Percentiles rank a stretch among this genome's conserved stretches.
Evolutionary conservation across 2,329 filamentous ascomycete genomes (phyloP).

Genomic region (Neonectria hederae): DNA sequence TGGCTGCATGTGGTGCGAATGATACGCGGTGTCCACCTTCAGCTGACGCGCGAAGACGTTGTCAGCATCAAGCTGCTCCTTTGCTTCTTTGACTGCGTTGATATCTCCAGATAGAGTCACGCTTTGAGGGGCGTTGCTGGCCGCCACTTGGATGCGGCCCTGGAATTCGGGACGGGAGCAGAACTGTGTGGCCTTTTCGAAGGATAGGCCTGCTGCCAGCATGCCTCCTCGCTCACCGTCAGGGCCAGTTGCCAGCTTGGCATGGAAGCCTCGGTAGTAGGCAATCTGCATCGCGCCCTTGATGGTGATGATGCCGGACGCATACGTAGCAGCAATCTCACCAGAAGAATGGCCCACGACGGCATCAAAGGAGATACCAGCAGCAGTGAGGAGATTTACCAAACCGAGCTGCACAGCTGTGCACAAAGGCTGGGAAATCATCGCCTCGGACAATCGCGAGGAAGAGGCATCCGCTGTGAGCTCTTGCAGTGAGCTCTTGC

Average conservation of each 20-base stretch:
- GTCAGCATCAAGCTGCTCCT: constrained; percentile 26
- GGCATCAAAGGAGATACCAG: constrained; percentile 45
- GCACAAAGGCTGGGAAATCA: constrained; percentile 43
- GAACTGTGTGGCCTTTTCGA: constrained; percentile 29
- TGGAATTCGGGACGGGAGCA: constrained; percentile 26
- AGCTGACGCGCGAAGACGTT: constrained; percentile 28
- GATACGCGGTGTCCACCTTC: constrained; percentile 36
- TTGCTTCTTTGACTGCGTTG: constrained; percentile 26
- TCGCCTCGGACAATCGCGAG: constrained; percentile 35
- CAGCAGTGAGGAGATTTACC: constrained; percentile 40
- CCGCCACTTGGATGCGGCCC: constrained; percentile 38
- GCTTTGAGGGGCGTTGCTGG: constrained; percentile 38
- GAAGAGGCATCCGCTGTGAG: constrained; percentile 26
- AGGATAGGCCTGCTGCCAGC: constrained; percentile 33
- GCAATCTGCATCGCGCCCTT: constrained; percentile 39
- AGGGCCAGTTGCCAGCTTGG: constrained; percentile 13
- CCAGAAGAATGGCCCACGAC: constrained; percentile 60
- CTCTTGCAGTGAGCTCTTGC: constrained; percentile 42
- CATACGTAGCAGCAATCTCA: constrained; percentile 61
- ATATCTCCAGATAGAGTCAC: constrained; percentile 36
- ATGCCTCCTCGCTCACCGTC: constrained; percentile 29
- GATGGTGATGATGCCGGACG: constrained; percentile 52
- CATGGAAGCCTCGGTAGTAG: constrained; percentile 30
- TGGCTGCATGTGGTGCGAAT: constrained; percentile 31
- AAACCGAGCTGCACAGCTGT: constrained; percentile 43